Evolutionary conservation across 257 asterid species (phyloP), one percentile per base, ranked within the genome.

Genomic region (Paraleonurus japonicus): DNA sequence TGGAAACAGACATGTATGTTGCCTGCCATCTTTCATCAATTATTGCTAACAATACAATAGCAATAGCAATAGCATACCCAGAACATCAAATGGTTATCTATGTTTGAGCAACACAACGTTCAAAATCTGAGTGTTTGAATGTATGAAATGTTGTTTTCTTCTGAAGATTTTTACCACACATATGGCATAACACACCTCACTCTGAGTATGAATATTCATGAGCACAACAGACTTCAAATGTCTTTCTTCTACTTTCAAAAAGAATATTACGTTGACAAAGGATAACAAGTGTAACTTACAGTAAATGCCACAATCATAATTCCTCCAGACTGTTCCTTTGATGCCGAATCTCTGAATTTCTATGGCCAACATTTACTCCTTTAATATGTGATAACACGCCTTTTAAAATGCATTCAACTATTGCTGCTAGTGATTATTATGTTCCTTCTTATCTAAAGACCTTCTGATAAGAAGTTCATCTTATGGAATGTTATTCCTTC

Each of bases 401-500:
- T 24, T 58, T 19, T 9, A 43, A 45, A 55, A 39, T 45, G 33
- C 10, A 39, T 45, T 76, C 76, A 70, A 63, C 67, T 15, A 43
- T 32, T 57, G 26, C 73, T 73, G 83, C 68, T 50, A 17, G 59
- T 72, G 43, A 62, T 54, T 53, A 72, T 45, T 62, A 27, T 72
- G 85, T 84, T 75, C 82, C 61, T 67, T 72, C 75, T 75, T 28
- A 77, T 75, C 83, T 74, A 45, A 72, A 63, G 72, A n/a, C 27
- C 68, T 67, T 57, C 24, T 74, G 81, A 85, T 78, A 59, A 62
- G 86, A 69, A 71, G 77, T 70, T 60, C 86, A 78, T 71, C 80
- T 76, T 64, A 76, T 74, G 80, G 74, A 23, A n/a, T 65, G 70
- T 33, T 65, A 74, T 85, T 72, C 84, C 71, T 75, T 80, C 60